Evolutionary conservation across 2,329 filamentous ascomycete genomes (phyloP).

Genomic region (Esteya vermicola): DNA sequence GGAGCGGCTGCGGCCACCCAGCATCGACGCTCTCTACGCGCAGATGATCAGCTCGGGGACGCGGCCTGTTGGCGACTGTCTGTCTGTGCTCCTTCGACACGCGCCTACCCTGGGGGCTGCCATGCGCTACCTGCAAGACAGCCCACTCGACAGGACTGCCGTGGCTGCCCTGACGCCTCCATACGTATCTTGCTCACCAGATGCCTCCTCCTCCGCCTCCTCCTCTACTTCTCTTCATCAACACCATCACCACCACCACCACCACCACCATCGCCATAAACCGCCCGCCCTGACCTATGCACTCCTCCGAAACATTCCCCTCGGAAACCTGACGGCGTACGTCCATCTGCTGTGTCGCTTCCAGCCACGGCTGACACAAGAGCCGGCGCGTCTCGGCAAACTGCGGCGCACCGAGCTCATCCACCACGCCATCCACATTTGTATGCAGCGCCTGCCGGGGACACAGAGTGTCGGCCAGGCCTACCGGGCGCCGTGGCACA

Average conservation of each 20-base stretch:
- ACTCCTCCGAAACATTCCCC: slow-evolving; percentile 14
- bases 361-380: slow-evolving; percentile 15
- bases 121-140: slow-evolving; percentile 34
- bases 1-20: slow-evolving; percentile 46
- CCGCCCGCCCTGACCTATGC: slow-evolving; percentile 8
- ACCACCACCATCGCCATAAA: background rate
- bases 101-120: slow-evolving; percentile 32
- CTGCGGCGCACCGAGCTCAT: slow-evolving; percentile 12
- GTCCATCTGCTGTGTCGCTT: slow-evolving; percentile 33
- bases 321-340: slow-evolving; percentile 32
- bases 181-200: too few relatives aligned
- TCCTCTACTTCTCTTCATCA: too few relatives aligned
- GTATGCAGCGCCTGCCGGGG: slow-evolving; percentile 14
- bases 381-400: slow-evolving; percentile 11
- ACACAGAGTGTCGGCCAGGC: slow-evolving; percentile 14
- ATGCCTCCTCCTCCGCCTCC: too few relatives aligned
- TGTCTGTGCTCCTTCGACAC: slow-evolving; percentile 41
- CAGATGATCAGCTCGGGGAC: slow-evolving; percentile 39
- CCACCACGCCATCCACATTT: slow-evolving; percentile 21
- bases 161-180: slow-evolving; percentile 5
- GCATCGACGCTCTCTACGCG: slow-evolving; percentile 40
- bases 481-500: slow-evolving; percentile 27
- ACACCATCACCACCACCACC: too few relatives aligned
- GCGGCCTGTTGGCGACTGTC: slow-evolving; percentile 30
- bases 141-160: slow-evolving; percentile 15